These are phyloP conservation scores for Penicillium diatomitis DNA, from an alignment of 495 filamentous ascomycete species.

Conservation along the genomic window DNA sequence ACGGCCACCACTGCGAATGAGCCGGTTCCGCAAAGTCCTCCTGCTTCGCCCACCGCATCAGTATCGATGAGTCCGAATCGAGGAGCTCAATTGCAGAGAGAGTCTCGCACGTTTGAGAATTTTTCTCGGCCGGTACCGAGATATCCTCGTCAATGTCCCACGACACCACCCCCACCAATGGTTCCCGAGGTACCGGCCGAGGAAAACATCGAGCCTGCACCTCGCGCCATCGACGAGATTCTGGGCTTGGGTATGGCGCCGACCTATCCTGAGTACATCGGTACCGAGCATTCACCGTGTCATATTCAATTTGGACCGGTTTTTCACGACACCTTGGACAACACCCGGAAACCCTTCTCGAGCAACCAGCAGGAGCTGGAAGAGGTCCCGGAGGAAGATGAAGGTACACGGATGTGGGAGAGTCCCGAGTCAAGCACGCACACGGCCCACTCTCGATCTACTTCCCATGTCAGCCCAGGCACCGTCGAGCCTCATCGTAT, in stretches of 20 bases:
- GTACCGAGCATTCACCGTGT: conserved; percentile 12
- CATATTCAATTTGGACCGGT: conserved; percentile 17
- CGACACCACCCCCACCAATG: conserved; percentile 21
- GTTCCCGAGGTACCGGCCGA: conserved; percentile 22
- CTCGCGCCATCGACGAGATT: conserved; percentile 37
- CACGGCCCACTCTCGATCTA: conserved; percentile 10
- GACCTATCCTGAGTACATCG: conserved; percentile 28
- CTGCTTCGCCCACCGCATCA: conserved; percentile 12
- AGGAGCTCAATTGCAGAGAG: conserved; percentile 11
- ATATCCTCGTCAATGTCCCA: conserved; percentile 20
- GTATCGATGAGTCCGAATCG: conserved; percentile 9
- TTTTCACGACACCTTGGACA: conserved; percentile 35
- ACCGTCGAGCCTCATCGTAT: neutral
- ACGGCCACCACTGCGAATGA: conserved; percentile 19
- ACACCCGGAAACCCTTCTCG: conserved; percentile 37
- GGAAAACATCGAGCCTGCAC: conserved; percentile 29
- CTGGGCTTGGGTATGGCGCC: conserved; percentile 23
- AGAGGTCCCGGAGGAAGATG: conserved; percentile 71
- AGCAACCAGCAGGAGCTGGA: conserved; percentile 42
- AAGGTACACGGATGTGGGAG: conserved; percentile 25
- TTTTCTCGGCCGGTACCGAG: conserved; percentile 42
- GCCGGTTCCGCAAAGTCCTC: conserved; percentile 13
- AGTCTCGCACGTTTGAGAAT: conserved; percentile 37
- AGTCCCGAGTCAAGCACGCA: conserved; percentile 17
- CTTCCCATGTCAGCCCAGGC: conserved; percentile 10